These are phyloP conservation scores for Cryptococcus hybrid DNA, from an alignment of 1,284 basidiomycete species.

Conservation along the genomic window DNA sequence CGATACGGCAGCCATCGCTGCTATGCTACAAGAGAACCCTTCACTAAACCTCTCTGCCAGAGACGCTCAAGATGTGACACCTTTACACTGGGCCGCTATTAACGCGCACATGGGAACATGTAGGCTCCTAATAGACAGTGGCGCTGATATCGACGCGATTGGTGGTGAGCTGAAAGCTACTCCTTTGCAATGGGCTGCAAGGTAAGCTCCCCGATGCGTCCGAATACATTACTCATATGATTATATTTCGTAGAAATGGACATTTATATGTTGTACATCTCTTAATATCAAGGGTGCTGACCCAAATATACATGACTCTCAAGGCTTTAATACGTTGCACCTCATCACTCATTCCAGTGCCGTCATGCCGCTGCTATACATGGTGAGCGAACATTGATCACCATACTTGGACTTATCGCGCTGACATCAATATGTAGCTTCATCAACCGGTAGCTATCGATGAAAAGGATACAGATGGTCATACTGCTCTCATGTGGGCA, in stretches of 20 bases:
- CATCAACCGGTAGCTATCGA: conserved; percentile 89
- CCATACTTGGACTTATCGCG: background rate
- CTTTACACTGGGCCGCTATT: conserved; percentile 90
- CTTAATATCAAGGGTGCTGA: conserved; percentile 86
- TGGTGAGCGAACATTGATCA: conserved; percentile 48
- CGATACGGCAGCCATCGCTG: conserved; percentile 65
- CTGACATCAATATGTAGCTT: conserved; percentile 48
- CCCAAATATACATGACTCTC: conserved; percentile 84
- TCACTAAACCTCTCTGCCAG: conserved; percentile 71
- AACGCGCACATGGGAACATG: conserved; percentile 49
- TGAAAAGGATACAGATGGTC: conserved; percentile 83
- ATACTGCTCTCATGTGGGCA: conserved; percentile 98
- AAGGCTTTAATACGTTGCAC: conserved; percentile 96
- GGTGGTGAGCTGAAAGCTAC: conserved; percentile 96
- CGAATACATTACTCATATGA: background rate
- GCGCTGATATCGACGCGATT: conserved; percentile 90
- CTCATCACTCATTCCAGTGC: conserved; percentile 91
- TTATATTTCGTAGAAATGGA: conserved; percentile 62
- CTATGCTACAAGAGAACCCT: conserved; percentile 67
- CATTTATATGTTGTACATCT: conserved; percentile 94
- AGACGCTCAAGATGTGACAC: conserved; percentile 88
- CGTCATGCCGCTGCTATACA: conserved; percentile 90
- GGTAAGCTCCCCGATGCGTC: conserved; percentile 35
- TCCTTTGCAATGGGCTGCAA: conserved; percentile 96
- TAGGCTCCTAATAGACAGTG: conserved; percentile 76